Evolutionary conservation across 768 basidiomycete genomes (phyloP).

Genomic region (Flagelloscypha sp.): DNA sequence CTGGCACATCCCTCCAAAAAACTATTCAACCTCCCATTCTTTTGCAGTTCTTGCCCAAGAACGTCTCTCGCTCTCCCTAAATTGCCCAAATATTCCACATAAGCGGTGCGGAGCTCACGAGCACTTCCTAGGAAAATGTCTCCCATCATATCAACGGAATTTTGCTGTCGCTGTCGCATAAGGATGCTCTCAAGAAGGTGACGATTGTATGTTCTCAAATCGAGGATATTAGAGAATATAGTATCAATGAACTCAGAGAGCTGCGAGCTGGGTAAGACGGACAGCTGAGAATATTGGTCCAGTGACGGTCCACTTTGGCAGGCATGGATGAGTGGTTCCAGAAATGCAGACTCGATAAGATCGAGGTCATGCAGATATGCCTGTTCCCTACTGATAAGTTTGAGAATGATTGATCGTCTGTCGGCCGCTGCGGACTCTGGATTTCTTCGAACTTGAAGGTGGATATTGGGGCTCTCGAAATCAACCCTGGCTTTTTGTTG

Average conservation of each 20-base stretch:
- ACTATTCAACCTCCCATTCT: slow-evolving; percentile 51
- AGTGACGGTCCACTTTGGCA: slow-evolving; percentile 27
- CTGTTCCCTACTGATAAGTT: slow-evolving; percentile 55
- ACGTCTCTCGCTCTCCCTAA: slow-evolving; percentile 55
- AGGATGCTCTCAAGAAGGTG: slow-evolving; percentile 51
- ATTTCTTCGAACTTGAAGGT: too few relatives aligned
- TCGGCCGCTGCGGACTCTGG: too few relatives aligned
- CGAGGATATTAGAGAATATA: slow-evolving; percentile 55
- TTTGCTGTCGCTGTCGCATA: slow-evolving; percentile 54
- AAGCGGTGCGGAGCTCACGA: slow-evolving; percentile 54
- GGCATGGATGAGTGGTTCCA: slow-evolving; percentile 35
- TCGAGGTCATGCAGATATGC: slow-evolving; percentile 59
- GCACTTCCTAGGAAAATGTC: slow-evolving; percentile 58
- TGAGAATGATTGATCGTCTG: too few relatives aligned
- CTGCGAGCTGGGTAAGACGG: slow-evolving; percentile 46
- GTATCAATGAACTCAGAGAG: slow-evolving; percentile 54
- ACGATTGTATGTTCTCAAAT: slow-evolving; percentile 46
- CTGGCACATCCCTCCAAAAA: slow-evolving; percentile 63
- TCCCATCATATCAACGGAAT: slow-evolving; percentile 53
- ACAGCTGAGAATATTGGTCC: slow-evolving; percentile 31
- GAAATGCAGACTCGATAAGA: slow-evolving; percentile 49
- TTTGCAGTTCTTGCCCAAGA: slow-evolving; percentile 53
- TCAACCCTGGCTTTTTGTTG: slow-evolving; percentile 33
- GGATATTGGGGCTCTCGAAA: too few relatives aligned
- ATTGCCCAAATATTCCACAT: slow-evolving; percentile 50